Evolutionary conservation across 306 rosid species (phyloP).

Genomic region (Astragalus membranaceus): DNA sequence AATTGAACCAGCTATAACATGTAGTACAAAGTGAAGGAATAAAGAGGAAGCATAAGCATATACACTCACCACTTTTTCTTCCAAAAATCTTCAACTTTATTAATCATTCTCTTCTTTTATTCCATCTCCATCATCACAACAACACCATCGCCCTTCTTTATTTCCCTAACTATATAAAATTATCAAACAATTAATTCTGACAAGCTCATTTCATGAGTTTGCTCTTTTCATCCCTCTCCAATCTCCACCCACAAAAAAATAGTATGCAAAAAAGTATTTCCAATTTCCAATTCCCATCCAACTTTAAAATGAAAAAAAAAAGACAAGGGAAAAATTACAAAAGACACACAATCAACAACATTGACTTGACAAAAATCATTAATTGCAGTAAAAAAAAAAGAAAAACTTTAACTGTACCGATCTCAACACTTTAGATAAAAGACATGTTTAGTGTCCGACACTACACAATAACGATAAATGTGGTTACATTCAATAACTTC

Average conservation of each 20-base stretch:
- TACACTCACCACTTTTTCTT: constrained; percentile 12
- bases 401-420: not conserved
- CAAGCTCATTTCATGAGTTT: not conserved
- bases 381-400: not conserved
- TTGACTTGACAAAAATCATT: not conserved
- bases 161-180: not conserved
- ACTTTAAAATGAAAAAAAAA: constrained; percentile 11
- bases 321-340: not conserved
- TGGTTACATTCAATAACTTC: no score
- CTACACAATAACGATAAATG: no score
- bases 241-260: not conserved
- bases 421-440: no score
- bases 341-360: not conserved
- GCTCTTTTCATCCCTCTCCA: not conserved
- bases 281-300: constrained; percentile 4
- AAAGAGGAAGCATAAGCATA: constrained; percentile 24
- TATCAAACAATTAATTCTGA: not conserved
- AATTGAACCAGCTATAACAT: constrained; percentile 8
- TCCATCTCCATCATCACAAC: constrained; percentile 7
- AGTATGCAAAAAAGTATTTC: not conserved
- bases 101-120: not conserved
- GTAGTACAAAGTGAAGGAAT: constrained; percentile 17
- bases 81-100: constrained; percentile 17
- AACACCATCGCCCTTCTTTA: not conserved
- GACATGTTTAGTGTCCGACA: no score